A percentile compares a stretch with the other conserved stretches of the same genome.
These are phyloP conservation scores for Amylostereum areolatum DNA, from an alignment of 1,284 basidiomycete genomes.

Conservation along the genomic window DNA sequence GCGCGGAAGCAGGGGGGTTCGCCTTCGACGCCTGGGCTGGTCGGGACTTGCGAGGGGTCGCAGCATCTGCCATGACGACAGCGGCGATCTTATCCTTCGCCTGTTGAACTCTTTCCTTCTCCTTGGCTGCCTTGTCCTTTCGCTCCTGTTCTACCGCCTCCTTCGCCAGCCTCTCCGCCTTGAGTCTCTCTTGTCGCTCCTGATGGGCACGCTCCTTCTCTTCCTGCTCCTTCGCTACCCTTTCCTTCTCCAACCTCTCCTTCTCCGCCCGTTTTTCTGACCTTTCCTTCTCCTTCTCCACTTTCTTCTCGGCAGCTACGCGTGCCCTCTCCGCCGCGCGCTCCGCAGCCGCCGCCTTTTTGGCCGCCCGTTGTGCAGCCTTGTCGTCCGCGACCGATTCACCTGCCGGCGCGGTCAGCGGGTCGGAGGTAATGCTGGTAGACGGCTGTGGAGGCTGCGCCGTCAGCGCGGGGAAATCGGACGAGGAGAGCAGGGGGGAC, in stretches of 20 bases:
- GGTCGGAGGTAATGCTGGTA: conserved; percentile 16
- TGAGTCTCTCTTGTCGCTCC: conserved; percentile 14
- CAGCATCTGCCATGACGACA: background rate
- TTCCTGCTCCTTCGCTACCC: conserved; percentile 28
- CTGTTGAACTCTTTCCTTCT: conserved; percentile 16
- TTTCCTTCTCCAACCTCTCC: conserved; percentile 31
- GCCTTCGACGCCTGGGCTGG: conserved; percentile 13
- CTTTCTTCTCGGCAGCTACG: conserved; percentile 32
- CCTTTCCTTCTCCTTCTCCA: conserved; percentile 15
- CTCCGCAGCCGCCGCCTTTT: conserved; percentile 54
- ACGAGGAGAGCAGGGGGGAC: conserved; percentile 43
- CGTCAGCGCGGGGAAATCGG: conserved; percentile 62
- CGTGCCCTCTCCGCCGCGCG: conserved; percentile 50
- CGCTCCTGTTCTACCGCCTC: conserved; percentile 24
- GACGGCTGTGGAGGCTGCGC: conserved; percentile 27
- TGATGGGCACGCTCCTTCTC: conserved; percentile 30
- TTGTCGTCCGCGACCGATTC: conserved; percentile 33
- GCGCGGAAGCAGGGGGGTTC: conserved; percentile 15
- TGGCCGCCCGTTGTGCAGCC: conserved; percentile 52
- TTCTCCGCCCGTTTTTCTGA: conserved; percentile 13
- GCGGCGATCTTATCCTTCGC: conserved; percentile 19
- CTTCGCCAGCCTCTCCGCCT: conserved; percentile 23
- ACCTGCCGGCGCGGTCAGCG: conserved; percentile 9
- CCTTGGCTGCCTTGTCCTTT: conserved; percentile 19
- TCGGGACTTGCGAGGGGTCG: conserved; percentile 10